These are phyloP conservation scores for Torulaspora pretoriensis DNA, from an alignment of 1,139 yeast species.

Conservation along the genomic window DNA sequence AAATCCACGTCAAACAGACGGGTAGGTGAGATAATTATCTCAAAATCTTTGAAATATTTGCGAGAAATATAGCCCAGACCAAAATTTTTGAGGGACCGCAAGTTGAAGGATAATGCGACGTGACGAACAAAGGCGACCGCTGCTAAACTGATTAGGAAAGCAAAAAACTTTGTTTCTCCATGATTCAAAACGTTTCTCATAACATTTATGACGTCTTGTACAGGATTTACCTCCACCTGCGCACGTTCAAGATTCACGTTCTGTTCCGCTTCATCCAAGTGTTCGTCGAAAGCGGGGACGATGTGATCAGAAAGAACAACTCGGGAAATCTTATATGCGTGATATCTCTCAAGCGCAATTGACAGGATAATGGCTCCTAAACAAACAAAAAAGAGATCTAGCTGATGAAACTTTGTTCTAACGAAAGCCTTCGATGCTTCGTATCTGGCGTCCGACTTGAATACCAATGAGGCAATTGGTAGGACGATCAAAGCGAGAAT, in stretches of 20 bases:
- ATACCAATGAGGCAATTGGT: constrained; percentile 10
- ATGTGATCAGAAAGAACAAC: constrained; percentile 13
- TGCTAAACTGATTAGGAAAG: constrained; percentile 4
- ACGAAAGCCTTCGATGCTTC: constrained; percentile 5
- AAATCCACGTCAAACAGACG: constrained; percentile 4
- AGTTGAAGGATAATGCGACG: constrained; percentile 6
- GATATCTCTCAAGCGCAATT: constrained; percentile 18
- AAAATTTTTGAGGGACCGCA: constrained; percentile 9
- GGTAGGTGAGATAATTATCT: constrained; percentile 5
- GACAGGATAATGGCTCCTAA: constrained; percentile 26
- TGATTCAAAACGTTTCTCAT: constrained; percentile 9
- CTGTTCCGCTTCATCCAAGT: constrained; percentile 3
- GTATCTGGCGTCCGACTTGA: not conserved
- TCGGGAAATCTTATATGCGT: constrained; percentile 17
- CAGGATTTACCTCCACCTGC: constrained; percentile 3
- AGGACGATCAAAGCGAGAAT: constrained; percentile 8
- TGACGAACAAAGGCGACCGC: constrained; percentile 6
- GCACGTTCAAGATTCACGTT: constrained; percentile 2
- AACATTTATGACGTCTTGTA: constrained; percentile 7
- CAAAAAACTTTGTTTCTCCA: constrained; percentile 11
- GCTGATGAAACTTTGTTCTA: constrained; percentile 14
- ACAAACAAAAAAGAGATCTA: constrained; percentile 24
- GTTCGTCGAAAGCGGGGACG: constrained; percentile 12
- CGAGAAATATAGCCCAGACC: constrained; percentile 13
- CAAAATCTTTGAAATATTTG: constrained; percentile 6